These are phyloP conservation scores for Bondarzewia mesenterica DNA, from an alignment of 1,284 basidiomycete species.

Conservation along the genomic window DNA sequence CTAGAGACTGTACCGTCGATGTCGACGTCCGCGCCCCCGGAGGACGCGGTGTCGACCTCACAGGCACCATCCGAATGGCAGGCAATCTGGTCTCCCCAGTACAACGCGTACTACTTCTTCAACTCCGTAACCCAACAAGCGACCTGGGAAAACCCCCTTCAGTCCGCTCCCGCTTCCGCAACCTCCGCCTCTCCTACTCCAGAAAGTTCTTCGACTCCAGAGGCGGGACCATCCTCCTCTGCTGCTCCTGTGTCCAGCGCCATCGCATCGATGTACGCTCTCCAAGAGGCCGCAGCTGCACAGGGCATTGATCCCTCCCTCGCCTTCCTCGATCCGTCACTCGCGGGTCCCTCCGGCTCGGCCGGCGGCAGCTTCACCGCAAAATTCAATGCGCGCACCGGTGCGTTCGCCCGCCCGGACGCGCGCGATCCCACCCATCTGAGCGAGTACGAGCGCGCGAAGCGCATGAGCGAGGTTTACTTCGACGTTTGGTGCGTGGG, in stretches of 20 bases:
- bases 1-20: neutral
- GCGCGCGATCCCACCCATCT: conserved; percentile 68
- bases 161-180: conserved; percentile 22
- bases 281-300: conserved; percentile 57
- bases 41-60: conserved; percentile 3
- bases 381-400: conserved; percentile 81
- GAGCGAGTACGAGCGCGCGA: conserved; percentile 76
- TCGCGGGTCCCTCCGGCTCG: conserved; percentile 34
- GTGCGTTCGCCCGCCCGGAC: conserved; percentile 62
- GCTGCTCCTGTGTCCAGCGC: conserved; percentile 19
- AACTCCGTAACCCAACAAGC: conserved; percentile 75
- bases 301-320: conserved; percentile 83
- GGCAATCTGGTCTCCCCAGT: conserved; percentile 75
- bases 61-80: conserved; percentile 53
- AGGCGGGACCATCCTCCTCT: conserved; percentile 13
- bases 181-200: conserved; percentile 15
- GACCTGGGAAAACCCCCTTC: conserved; percentile 83
- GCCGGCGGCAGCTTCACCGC: conserved; percentile 41
- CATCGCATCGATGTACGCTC: conserved; percentile 30
- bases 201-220: conserved; percentile 15
- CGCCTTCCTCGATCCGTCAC: conserved; percentile 72
- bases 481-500: conserved; percentile 84
- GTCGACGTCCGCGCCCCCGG: conserved; percentile 3
- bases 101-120: conserved; percentile 86
- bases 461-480: conserved; percentile 83